Evolutionary conservation across 345 rosid species (phyloP).

Genomic region (Dovyalis caffra): DNA sequence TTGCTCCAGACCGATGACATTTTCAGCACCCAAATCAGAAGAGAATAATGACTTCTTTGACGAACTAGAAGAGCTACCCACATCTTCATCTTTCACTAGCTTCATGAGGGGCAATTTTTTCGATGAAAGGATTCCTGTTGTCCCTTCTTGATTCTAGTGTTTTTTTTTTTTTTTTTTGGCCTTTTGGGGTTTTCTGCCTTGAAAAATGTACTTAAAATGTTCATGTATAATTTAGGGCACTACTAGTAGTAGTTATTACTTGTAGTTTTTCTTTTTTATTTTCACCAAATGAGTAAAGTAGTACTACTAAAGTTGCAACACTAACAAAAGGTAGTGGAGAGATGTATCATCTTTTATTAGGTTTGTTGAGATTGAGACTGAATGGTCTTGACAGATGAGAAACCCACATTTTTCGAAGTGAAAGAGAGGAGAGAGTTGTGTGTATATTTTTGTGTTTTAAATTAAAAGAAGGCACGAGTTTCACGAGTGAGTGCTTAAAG

Average conservation of each 20-base stretch:
- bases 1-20: slow-evolving; percentile 24
- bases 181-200: slow-evolving; percentile 13
- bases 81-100: slow-evolving; percentile 44
- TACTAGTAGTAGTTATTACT: not conserved
- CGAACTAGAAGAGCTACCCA: slow-evolving; percentile 69
- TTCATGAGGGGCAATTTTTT: slow-evolving; percentile 43
- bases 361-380: slow-evolving; percentile 24
- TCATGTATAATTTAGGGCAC: slow-evolving; percentile 16
- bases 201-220: slow-evolving; percentile 28
- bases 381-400: slow-evolving; percentile 15
- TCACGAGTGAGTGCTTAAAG: slow-evolving; percentile 29
- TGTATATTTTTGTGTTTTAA: not conserved
- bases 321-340: slow-evolving; percentile 20
- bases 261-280: not conserved
- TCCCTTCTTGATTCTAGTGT: slow-evolving; percentile 46
- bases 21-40: slow-evolving; percentile 38
- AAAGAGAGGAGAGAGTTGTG: not conserved
- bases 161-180: not conserved
- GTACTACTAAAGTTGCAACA: slow-evolving; percentile 8
- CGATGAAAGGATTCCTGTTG: slow-evolving; percentile 62
- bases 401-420: not conserved
- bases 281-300: slow-evolving; percentile 18
- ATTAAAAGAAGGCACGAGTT: slow-evolving; percentile 34
- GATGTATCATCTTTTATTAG: not conserved
- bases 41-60: slow-evolving; percentile 59